Base-by-base conservation (phyloP, 495 filamentous ascomycete species). In the Immersiella caudata region DNA sequence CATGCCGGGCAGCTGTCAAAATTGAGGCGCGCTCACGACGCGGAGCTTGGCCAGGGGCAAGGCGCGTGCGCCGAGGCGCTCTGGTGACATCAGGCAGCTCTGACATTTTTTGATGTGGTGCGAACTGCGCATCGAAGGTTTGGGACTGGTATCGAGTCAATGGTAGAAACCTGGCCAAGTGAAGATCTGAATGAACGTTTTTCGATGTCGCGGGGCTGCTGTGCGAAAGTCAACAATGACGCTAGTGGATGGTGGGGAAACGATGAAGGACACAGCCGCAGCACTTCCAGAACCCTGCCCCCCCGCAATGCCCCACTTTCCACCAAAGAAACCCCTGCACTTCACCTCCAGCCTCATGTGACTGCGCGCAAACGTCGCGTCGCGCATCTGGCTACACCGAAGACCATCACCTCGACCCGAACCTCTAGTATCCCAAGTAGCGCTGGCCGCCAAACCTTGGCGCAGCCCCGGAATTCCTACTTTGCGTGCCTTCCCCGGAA, bases 311-410 rank as follows among this genome's bases (percentile, higher is more conserved):
- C n/a, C 58, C 56, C 56, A 51, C 58, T 2, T 40, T 25, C 26
- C 29, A 27, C 60, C 21, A 62, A 50, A 50, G 33, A 62, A 18
- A 49, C 35, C n/a, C 18, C 60, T 21, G 24, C 61, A 63, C 22
- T 36, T 16, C 27, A 6, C 61, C 27, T 21, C 18, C 62, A 14
- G 18, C 5, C 12, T 27, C 72, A 74, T 69, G 72, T 74, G 72
- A 74, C 68, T 60, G 52, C 72, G 72, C 68, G 72, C 61, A 14
- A 25, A 11, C n/a, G 24, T 63, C 72, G 72, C 70, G 72, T 66
- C 54, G 35, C 59, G 20, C 63, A 40, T 35, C 29, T 52, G n/a
- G 26, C 24, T 54, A 11, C 26, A 26, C 18, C 18, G 22, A 52
- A 9, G 18, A n/a, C 7, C 14, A 20, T 0, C 27, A 36, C 27